Conservation (phyloP, 2,329 filamentous ascomycete species). For the Claviceps humidiphila region DNA sequence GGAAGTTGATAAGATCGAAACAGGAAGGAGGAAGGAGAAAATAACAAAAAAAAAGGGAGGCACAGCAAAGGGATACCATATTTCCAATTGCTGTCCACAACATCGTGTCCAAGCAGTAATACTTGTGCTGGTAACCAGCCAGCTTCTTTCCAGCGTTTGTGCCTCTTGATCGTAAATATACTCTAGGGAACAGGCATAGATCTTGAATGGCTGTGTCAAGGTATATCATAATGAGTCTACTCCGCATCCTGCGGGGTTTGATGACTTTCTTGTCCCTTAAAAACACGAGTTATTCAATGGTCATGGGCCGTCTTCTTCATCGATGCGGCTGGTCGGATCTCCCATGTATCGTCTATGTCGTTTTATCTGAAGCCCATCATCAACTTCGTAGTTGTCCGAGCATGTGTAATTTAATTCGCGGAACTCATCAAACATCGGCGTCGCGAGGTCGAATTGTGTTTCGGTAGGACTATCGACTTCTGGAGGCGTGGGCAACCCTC, state of each 20-base stretch:
- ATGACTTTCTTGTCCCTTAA: neutral
- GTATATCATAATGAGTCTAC: neutral
- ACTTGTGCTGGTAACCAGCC: neutral
- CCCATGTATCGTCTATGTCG: constrained; percentile 21
- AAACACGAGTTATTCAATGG: neutral
- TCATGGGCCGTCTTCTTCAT: constrained; percentile 20
- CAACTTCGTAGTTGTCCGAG: constrained; percentile 16
- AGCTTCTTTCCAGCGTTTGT: neutral
- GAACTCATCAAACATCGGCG: constrained; percentile 12
- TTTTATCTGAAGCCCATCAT: constrained; percentile 23
- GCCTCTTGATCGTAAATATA: neutral
- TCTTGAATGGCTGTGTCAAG: neutral
- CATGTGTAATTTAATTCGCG: constrained; percentile 19
- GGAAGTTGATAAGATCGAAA: neutral
- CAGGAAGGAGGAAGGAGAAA: neutral
- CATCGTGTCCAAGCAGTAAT: neutral
- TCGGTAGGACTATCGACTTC: constrained; percentile 22
- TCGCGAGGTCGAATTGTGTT: constrained; percentile 13
- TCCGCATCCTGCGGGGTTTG: neutral
- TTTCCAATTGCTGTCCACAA: neutral
- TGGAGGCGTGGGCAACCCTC: constrained; percentile 22
- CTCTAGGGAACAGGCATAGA: neutral
- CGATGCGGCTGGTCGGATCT: constrained; percentile 22
- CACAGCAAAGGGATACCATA: neutral
- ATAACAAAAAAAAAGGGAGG: neutral